Evolutionary conservation across 306 rosid species (phyloP).

Genomic region (Lotus japonicus): DNA sequence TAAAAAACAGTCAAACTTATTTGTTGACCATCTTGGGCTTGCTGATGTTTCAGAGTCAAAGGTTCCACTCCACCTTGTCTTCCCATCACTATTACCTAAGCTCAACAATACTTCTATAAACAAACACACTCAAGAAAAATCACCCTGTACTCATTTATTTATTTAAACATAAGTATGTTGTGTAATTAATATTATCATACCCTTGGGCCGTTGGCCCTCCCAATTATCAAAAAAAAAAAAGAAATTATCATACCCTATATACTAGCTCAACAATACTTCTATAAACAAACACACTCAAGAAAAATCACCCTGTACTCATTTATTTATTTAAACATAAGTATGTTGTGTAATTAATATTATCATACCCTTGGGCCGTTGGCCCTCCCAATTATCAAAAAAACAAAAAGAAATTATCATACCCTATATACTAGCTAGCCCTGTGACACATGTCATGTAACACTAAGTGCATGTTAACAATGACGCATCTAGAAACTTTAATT

Average conservation of each 20-base stretch:
- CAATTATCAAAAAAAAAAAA: no score
- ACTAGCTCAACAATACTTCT: slow-evolving; percentile 11
- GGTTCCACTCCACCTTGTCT: slow-evolving; percentile 22
- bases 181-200: slow-evolving; percentile 15
- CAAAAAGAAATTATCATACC: no score
- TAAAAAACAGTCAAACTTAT: slow-evolving; percentile 46
- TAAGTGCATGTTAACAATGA: no score
- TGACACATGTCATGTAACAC: background rate
- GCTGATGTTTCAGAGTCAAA: slow-evolving; percentile 54
- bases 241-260: no score
- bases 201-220: no score
- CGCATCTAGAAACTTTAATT: no score
- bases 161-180: background rate
- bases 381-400: no score
- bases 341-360: slow-evolving; percentile 6
- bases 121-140: background rate
- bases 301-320: background rate
- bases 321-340: background rate
- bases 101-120: background rate
- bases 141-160: background rate
- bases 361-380: no score
- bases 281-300: background rate
- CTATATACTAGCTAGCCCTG: background rate
- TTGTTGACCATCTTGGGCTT: slow-evolving; percentile 64
- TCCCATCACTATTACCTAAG: slow-evolving; percentile 49